Evolutionary conservation across 2,329 filamentous ascomycete species (phyloP).

Genomic region (Hypoxylon sp.): DNA sequence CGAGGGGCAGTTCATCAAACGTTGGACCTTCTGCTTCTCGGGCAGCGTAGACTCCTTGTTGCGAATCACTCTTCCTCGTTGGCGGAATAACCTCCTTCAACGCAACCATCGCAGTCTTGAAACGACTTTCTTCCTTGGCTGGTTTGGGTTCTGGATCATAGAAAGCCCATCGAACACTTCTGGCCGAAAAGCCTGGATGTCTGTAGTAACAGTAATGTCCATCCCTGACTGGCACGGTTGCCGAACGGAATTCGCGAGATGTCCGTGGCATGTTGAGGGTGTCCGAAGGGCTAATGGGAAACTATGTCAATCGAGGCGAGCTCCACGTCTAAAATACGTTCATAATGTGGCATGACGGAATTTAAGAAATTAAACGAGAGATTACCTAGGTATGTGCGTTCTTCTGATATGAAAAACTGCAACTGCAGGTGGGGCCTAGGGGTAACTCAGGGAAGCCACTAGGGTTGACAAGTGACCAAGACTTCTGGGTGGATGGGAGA

Average conservation of each 20-base stretch:
- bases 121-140: background rate
- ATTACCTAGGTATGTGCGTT: no score
- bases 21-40: background rate
- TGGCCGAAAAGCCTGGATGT: background rate
- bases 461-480: background rate
- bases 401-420: background rate
- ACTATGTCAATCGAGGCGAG: background rate
- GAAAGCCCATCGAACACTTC: slow-evolving; percentile 7
- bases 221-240: background rate
- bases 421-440: background rate
- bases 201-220: background rate
- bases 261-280: background rate
- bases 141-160: slow-evolving; percentile 1
- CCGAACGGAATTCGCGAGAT: background rate
- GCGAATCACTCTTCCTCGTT: background rate
- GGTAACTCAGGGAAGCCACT: background rate
- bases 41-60: background rate
- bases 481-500: no score
- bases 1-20: slow-evolving; percentile 23
- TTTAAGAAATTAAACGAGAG: no score
- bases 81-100: background rate
- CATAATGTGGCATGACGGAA: background rate
- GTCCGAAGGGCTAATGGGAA: background rate
- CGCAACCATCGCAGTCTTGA: background rate
- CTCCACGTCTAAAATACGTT: background rate